These are phyloP conservation scores for Lentinula sp. DNA, from an alignment of 768 basidiomycete genomes.

Conservation along the genomic window DNA sequence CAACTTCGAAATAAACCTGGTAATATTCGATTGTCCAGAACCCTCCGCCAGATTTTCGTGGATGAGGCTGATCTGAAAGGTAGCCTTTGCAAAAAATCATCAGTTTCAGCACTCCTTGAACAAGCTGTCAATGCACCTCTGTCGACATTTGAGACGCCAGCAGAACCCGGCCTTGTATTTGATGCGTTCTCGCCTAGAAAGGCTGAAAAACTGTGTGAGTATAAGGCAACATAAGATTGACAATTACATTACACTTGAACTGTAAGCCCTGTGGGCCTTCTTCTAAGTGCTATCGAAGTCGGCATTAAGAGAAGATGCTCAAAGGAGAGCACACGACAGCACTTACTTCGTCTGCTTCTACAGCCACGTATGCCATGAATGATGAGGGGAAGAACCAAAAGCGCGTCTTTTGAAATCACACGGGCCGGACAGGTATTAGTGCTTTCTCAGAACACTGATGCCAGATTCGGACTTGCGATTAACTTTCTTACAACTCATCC, in stretches of 20 bases:
- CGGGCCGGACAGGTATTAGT: not conserved
- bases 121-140: constrained; percentile 30
- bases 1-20: constrained; percentile 84
- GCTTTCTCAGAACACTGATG: not conserved
- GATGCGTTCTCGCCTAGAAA: constrained; percentile 44
- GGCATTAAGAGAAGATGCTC: not conserved
- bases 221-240: not conserved
- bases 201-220: constrained; percentile 26
- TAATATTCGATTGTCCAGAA: constrained; percentile 87
- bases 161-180: constrained; percentile 17
- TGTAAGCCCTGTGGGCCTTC: constrained; percentile 66
- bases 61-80: constrained; percentile 43
- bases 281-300: constrained; percentile 40
- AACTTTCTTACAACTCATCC: constrained; percentile 59
- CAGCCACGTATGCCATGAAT: constrained; percentile 25
- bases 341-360: constrained; percentile 7
- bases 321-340: not conserved
- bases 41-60: constrained; percentile 39
- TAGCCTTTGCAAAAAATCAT: constrained; percentile 41
- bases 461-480: constrained; percentile 11
- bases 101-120: not conserved
- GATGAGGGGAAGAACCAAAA: constrained; percentile 8
- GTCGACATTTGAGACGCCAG: constrained; percentile 45
- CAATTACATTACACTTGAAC: constrained; percentile 50
- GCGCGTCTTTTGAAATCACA: not conserved